Evolutionary conservation across 2,329 filamentous ascomycete genomes (phyloP).

Genomic region (Didymella pinodella): DNA sequence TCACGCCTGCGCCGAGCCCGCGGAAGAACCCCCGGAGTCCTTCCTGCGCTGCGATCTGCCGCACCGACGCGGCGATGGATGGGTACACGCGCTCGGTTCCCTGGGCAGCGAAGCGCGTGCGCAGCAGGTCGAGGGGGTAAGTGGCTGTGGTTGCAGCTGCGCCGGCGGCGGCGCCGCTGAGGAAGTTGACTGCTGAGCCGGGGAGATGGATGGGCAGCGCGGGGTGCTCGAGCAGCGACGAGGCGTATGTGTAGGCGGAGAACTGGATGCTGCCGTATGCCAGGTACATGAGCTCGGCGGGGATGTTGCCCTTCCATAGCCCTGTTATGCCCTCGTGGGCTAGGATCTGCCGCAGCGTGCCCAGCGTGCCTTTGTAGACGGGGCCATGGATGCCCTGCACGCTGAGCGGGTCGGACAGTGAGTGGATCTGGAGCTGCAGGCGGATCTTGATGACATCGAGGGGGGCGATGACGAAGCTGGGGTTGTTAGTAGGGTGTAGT

Average conservation of each 20-base stretch:
- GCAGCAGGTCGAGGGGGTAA: slow-evolving; percentile 91
- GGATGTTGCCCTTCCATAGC: slow-evolving; percentile 98
- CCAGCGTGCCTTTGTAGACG: slow-evolving; percentile 76
- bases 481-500: slow-evolving; percentile 1
- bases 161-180: slow-evolving; percentile 83
- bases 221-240: slow-evolving; percentile 67
- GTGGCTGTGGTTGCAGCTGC: slow-evolving; percentile 82
- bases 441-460: slow-evolving; percentile 99
- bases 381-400: slow-evolving; percentile 57
- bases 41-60: slow-evolving; percentile 77
- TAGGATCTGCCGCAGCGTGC: slow-evolving; percentile 79
- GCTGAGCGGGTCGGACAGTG: slow-evolving; percentile 74
- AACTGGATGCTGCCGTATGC: slow-evolving; percentile 92
- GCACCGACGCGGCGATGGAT: slow-evolving; percentile 72
- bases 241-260: slow-evolving; percentile 80
- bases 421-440: slow-evolving; percentile 90
- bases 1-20: slow-evolving; percentile 80
- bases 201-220: slow-evolving; percentile 63
- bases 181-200: slow-evolving; percentile 76
- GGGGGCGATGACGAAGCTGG: slow-evolving; percentile 88
- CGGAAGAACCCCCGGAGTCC: slow-evolving; percentile 85
- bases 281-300: slow-evolving; percentile 92
- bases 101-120: slow-evolving; percentile 96
- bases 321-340: slow-evolving; percentile 81
- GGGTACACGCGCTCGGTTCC: slow-evolving; percentile 80